Conservation (phyloP, 176 grass and related monocot species). For the Chrysopogon serrulatus region DNA sequence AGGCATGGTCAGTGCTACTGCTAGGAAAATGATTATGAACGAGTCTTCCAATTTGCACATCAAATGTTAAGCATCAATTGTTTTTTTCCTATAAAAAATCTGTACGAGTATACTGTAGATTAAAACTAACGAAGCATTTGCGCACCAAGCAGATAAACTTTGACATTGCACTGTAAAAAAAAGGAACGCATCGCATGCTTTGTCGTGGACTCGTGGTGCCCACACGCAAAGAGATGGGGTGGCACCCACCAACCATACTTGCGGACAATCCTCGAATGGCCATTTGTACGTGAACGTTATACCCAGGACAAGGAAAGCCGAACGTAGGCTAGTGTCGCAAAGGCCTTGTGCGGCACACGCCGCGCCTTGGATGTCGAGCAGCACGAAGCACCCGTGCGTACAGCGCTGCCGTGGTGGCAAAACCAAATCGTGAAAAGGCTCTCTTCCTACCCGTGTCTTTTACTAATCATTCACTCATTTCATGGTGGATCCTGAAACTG, state of each 20-base stretch:
- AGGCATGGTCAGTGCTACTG: neutral
- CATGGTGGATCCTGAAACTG: neutral
- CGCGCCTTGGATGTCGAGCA: neutral
- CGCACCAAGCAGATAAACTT: neutral
- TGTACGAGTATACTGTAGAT: neutral
- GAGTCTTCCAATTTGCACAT: neutral
- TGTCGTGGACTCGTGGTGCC: neutral
- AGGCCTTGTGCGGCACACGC: neutral
- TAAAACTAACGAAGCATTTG: neutral
- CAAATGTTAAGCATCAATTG: neutral
- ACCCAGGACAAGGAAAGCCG: neutral
- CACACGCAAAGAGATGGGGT: neutral
- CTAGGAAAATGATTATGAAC: neutral
- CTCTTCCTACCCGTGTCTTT: neutral
- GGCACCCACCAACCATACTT: neutral
- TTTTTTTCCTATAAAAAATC: neutral
- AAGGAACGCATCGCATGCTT: neutral
- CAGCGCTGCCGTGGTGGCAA: neutral
- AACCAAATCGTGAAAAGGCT: neutral
- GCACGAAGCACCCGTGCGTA: neutral
- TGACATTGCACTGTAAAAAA: neutral
- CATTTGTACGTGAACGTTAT: neutral
- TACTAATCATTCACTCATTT: no score
- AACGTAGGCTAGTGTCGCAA: neutral
- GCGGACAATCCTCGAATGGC: neutral